Evolutionary conservation across 2,329 filamentous ascomycete genomes (phyloP), one percentile per base, ranked within the genome.

Genomic region (Penicillium fuscoglaucum): DNA sequence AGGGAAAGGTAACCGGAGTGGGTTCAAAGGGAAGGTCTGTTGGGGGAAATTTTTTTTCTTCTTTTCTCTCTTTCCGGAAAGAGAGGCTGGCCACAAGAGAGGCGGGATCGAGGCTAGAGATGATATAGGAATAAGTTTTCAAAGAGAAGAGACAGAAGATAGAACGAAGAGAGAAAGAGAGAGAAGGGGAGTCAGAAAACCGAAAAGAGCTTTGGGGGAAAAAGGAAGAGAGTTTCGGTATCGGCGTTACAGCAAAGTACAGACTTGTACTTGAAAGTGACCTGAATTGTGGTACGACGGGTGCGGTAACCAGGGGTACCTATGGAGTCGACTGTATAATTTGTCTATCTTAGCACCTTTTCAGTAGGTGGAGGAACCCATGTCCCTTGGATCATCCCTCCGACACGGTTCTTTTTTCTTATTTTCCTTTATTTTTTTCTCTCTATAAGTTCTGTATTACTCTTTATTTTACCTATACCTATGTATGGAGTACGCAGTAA

Each of bases 261-360:
- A 24, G 24, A 24, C 24, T 24, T 3, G 28, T 31, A 59, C 57
- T 29, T 31, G 8, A 19, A 17, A 52, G 57, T 56, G 45, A 59
- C 57, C 24, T 52, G 10, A 26, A 26, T 45, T 52, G 31, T 50
- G 24, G 57, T 44, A 46, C 6, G 24, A 28, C 35, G 56, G 52
- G 47, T n/a, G 33, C 37, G 40, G 60, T 48, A 50, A 24, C 28
- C 19, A 5, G 24, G 31, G 28, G 57, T 61, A 61, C 50, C 48
- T 37, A 19, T 8, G 15, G 45, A 51, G 49, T 60, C 46, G 33
- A 33, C 40, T n/a, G 37, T 47, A 26, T 45, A 44, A 58, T 50
- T 44, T 45, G 62, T 61, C 62, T 63, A 63, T 63, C 61, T 59
- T 64, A 59, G 54, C 61, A 60, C 56, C 58, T 61, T 63, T 64